Conservation (phyloP, 2,329 filamentous ascomycete genomes). For the Ascochyta fabae region DNA sequence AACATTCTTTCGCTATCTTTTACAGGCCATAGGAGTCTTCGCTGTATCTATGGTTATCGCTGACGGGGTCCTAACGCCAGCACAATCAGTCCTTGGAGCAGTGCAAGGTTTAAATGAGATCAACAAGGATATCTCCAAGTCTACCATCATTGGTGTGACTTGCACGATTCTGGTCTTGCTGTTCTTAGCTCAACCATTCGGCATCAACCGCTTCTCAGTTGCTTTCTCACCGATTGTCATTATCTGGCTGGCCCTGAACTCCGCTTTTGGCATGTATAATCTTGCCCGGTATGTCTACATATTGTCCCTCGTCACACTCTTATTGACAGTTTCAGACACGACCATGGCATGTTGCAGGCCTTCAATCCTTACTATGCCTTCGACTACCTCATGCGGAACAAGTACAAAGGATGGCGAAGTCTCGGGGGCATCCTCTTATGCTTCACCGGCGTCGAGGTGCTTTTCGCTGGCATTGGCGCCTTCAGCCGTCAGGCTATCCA, state of each 20-base stretch:
- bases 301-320: no score
- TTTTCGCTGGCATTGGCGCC: constrained; percentile 81
- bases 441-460: constrained; percentile 76
- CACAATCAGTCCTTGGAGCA: constrained; percentile 73
- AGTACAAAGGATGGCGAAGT: constrained; percentile 66
- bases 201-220: constrained; percentile 65
- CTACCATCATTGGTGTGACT: constrained; percentile 67
- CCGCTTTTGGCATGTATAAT: constrained; percentile 66
- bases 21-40: constrained; percentile 69
- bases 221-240: constrained; percentile 71
- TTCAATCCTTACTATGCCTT: constrained; percentile 66
- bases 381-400: constrained; percentile 65
- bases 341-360: constrained; percentile 59
- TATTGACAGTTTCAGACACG: constrained; percentile 46
- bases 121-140: constrained; percentile 60
- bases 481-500: constrained; percentile 73
- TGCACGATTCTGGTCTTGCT: constrained; percentile 70
- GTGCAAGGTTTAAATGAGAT: constrained; percentile 69
- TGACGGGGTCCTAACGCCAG: constrained; percentile 71
- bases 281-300: constrained; percentile 28
- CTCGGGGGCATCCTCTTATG: constrained; percentile 74
- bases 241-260: constrained; percentile 70
- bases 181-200: constrained; percentile 70
- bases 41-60: constrained; percentile 72
- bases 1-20: constrained; percentile 56